These are phyloP conservation scores for Aspergillus pseudoterreus DNA, from an alignment of 2,329 filamentous ascomycete species.

Conservation along the genomic window DNA sequence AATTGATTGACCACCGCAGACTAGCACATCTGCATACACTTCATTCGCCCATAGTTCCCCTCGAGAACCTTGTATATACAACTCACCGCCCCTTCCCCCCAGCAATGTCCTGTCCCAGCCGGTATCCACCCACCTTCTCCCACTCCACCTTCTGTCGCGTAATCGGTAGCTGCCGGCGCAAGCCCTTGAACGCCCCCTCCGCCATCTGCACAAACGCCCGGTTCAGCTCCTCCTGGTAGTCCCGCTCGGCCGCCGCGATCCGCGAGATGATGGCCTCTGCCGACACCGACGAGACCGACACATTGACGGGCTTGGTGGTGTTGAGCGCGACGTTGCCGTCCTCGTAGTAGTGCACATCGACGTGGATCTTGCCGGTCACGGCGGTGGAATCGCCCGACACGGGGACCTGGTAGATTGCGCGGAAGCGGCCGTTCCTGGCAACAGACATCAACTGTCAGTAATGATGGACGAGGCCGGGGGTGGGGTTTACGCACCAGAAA, in stretches of 20 bases:
- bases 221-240: slow-evolving; percentile 95
- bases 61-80: slow-evolving; percentile 5
- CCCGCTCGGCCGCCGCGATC: slow-evolving; percentile 77
- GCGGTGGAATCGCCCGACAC: slow-evolving; percentile 52
- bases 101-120: slow-evolving; percentile 75
- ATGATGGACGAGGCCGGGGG: neutral
- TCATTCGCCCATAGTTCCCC: neutral
- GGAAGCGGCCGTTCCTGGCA: slow-evolving; percentile 88
- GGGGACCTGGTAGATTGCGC: slow-evolving; percentile 77
- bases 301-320: slow-evolving; percentile 72
- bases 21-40: neutral
- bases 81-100: slow-evolving; percentile 52
- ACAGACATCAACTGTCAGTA: neutral
- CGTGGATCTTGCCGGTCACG: slow-evolving; percentile 77
- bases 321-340: slow-evolving; percentile 94
- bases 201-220: slow-evolving; percentile 81
- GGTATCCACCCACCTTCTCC: slow-evolving; percentile 95
- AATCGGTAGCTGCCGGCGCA: slow-evolving; percentile 89
- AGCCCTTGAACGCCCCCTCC: slow-evolving; percentile 90
- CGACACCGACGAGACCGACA: slow-evolving; percentile 59
- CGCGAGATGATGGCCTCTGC: slow-evolving; percentile 71
- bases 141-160: slow-evolving; percentile 99
- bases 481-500: slow-evolving; percentile 66
- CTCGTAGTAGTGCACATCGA: slow-evolving; percentile 99
- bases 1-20: neutral